Base-by-base conservation (phyloP, 257 asterid genomes). In the Fraxinus pennsylvanica region DNA sequence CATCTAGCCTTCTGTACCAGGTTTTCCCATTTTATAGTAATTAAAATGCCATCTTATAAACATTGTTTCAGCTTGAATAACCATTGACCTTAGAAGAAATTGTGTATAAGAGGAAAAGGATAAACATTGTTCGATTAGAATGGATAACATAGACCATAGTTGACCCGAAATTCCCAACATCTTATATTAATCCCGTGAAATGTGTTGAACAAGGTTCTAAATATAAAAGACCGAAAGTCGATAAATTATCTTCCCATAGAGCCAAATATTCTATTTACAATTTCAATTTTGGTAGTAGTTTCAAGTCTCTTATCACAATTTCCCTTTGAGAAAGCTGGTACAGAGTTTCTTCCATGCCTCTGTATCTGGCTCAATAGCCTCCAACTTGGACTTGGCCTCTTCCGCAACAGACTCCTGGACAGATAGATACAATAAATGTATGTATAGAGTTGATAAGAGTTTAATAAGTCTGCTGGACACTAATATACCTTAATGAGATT, bases 311-410 rank as follows among this genome's bases (percentile, higher is more conserved):
- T 73, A 85, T 92, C 89, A 91, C 76, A 90, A 84, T 81, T 90
- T 89, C 73, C 97, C 95, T 85, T 96, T 96, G 35, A 96, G 96
- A 72, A 96, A 96, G 83, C 74, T 86, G 71, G 84, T 85, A 87
- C 97, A 96, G 41, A 96, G 72, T 77, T 89, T 93, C 86, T 79
- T 87, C 98, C 97, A 96, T 0, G 86, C 89, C 57, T 90, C 99
- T 79, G 80, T 85, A 22, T 96, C 97, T 1, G 95, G 96, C 67
- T 93, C 97, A 1, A 68, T 52, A 8, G 77, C 80, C 76, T 81
- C 91, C 78, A 96, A 27, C 77, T 78, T 90, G 1, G 79, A 77
- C 89, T 86, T 96, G 10, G 82, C 92, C 67, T 82, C 91, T 12
- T 85, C 86, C 13, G 91, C 99, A 63, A 86, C 41, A 0, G 90